Evolutionary conservation across 208 protist genomes (phyloP).

Genomic region (Leishmania aethiopica): DNA sequence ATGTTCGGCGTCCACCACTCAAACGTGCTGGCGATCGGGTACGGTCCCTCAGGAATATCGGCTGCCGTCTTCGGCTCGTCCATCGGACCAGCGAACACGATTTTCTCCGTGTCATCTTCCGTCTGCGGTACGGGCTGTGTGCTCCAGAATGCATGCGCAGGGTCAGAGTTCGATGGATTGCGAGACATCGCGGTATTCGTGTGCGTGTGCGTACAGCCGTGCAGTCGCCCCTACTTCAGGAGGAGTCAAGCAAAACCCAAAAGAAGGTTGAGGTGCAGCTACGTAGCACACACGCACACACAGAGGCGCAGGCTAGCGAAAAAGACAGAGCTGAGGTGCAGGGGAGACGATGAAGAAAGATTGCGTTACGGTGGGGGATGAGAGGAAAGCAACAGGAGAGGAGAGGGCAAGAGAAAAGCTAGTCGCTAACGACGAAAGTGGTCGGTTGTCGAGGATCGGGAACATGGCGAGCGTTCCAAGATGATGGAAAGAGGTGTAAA

Average conservation of each 20-base stretch:
- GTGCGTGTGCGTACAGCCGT: background rate
- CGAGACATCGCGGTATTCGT: constrained; percentile 12
- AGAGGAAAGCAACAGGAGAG: background rate
- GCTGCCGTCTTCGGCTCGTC: constrained; percentile 76
- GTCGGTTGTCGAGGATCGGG: background rate
- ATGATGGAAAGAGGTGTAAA: background rate
- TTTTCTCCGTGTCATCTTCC: constrained; percentile 26
- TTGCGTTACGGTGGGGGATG: background rate
- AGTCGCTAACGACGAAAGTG: background rate
- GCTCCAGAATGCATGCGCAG: constrained; percentile 77
- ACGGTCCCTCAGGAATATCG: constrained; percentile 91
- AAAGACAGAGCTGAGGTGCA: background rate
- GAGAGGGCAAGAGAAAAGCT: background rate
- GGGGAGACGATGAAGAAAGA: background rate
- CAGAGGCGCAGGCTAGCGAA: background rate
- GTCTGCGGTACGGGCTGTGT: constrained; percentile 84
- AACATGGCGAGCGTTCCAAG: background rate
- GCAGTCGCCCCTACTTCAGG: background rate
- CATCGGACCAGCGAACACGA: constrained; percentile 55
- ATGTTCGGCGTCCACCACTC: constrained; percentile 96
- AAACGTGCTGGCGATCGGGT: constrained; percentile 90
- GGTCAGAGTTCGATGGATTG: constrained; percentile 4
- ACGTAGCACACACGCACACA: background rate
- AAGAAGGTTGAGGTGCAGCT: background rate
- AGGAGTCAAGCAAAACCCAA: background rate